Percentiles rank a stretch among this genome's conserved stretches.
Evolutionary conservation across 2,329 filamentous ascomycete genomes (phyloP).

Genomic region (Aspergillus aculeatinus): DNA sequence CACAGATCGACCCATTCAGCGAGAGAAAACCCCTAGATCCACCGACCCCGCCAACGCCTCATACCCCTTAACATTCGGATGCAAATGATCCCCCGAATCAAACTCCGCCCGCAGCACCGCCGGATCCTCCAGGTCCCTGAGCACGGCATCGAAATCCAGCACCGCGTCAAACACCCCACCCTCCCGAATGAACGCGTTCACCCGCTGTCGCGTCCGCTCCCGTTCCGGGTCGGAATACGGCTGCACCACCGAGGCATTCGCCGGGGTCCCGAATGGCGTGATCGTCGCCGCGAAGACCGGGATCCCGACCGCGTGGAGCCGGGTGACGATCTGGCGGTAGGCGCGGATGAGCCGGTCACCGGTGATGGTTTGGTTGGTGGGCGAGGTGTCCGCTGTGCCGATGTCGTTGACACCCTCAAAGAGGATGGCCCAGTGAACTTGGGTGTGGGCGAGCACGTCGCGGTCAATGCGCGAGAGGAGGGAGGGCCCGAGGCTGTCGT

Average conservation of each 20-base stretch:
- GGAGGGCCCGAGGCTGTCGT: slow-evolving; percentile 62
- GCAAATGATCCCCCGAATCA: slow-evolving; percentile 65
- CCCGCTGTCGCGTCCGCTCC: slow-evolving; percentile 56
- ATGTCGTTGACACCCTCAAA: slow-evolving; percentile 72
- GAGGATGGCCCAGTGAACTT: slow-evolving; percentile 61
- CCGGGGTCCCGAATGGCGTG: slow-evolving; percentile 58
- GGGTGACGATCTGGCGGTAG: slow-evolving; percentile 57
- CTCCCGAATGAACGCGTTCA: slow-evolving; percentile 62
- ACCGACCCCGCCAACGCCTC: slow-evolving; percentile 60
- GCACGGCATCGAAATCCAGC: slow-evolving; percentile 61
- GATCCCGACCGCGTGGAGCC: slow-evolving; percentile 56
- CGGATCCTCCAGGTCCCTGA: slow-evolving; percentile 53
- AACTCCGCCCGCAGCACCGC: slow-evolving; percentile 53
- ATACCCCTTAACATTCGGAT: slow-evolving; percentile 62
- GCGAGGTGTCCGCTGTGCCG: slow-evolving; percentile 50
- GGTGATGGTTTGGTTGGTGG: slow-evolving; percentile 47
- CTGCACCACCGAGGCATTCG: slow-evolving; percentile 38
- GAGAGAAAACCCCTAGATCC: slow-evolving; percentile 39
- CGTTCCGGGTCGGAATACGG: slow-evolving; percentile 56
- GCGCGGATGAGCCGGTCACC: slow-evolving; percentile 56
- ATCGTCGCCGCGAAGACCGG: slow-evolving; percentile 64
- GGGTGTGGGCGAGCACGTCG: slow-evolving; percentile 61
- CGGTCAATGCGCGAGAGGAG: slow-evolving; percentile 61
- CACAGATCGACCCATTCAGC: not conserved
- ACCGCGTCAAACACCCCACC: slow-evolving; percentile 59